Percentiles rank a stretch among this genome's conserved stretches.
Conservation (phyloP, 345 rosid species). For the Populus euphratica region DNA sequence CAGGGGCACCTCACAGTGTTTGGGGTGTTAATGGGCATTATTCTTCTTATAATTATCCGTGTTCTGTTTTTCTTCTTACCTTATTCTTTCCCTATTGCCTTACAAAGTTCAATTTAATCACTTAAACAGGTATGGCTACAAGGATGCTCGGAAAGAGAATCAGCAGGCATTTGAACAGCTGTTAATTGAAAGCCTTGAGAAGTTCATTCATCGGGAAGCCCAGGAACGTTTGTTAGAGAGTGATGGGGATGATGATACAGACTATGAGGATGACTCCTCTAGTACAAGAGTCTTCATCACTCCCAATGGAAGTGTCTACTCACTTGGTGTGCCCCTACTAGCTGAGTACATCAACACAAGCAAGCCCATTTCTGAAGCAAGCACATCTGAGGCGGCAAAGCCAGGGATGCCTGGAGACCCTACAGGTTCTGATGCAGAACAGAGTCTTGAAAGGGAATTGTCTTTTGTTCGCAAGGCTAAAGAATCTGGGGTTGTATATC, state of each 20-base stretch:
- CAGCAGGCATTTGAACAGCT: conserved; percentile 96
- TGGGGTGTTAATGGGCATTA: neutral
- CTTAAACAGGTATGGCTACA: conserved; percentile 82
- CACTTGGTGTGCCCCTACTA: conserved; percentile 77
- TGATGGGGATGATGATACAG: conserved; percentile 65
- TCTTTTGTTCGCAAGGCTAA: conserved; percentile 90
- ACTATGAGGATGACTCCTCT: conserved; percentile 54
- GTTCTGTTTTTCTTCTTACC: neutral
- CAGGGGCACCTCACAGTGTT: neutral
- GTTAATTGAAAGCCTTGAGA: conserved; percentile 95
- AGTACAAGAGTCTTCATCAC: conserved; percentile 68
- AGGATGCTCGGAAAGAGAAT: conserved; percentile 90
- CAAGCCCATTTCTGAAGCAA: conserved; percentile 46
- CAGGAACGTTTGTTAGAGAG: conserved; percentile 90
- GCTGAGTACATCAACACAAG: conserved; percentile 50
- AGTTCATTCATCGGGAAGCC: conserved; percentile 90
- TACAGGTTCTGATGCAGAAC: conserved; percentile 56
- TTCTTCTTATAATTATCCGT: neutral
- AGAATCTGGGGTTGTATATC: conserved; percentile 93
- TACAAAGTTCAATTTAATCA: conserved; percentile 3
- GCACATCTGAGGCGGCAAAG: conserved; percentile 49
- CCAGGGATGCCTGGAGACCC: conserved; percentile 35
- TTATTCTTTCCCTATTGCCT: neutral
- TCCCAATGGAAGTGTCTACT: conserved; percentile 89
- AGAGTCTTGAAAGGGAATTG: conserved; percentile 87